Base-by-base conservation (phyloP, 2,329 filamentous ascomycete genomes). In the Aspergillus tubingensis region DNA sequence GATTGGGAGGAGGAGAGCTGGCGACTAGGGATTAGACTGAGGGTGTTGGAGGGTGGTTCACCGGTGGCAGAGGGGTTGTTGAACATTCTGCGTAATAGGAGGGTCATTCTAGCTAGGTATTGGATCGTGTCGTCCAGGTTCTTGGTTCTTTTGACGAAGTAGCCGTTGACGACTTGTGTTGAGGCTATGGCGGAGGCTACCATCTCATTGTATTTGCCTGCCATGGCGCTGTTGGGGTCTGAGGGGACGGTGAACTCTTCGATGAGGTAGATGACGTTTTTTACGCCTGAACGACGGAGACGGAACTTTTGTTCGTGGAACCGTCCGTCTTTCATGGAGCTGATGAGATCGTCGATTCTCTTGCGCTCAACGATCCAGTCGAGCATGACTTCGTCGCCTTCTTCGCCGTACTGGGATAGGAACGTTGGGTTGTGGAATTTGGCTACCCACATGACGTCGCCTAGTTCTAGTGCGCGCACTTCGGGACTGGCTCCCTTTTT, bases 221-320 rank as follows among this genome's bases (percentile, higher is more conserved):
- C 68, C 30, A 55, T 64, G 17, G 67, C 64, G 23, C 81, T 76
- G 38, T 80, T 79, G 43, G 80, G 73, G 7, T 84, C 80, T 0
- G 82, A 70, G 47, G 87, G 82, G 70, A 91, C 82, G 10, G 83
- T 72, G 60, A 89, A 88, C 66, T 92, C 88, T 71, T 95, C 91
- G 58, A 95, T 83, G 23, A 95, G 82, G 70, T 94, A 95, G 39
- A 91, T 83, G 13, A 93, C 88, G 67, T 92, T 90, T 60, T 85
- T 86, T n/a, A 91, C 81, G 0, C 91, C 91, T 0, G 86, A 91
- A 54, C 86, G 86, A 57, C 85, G 84, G 10, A 94, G 81, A 1
- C 91, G 88, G 71, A 92, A 94, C 72, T 95, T 94, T 72, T 95
- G 91, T 72, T 95, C 91, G 66, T 89, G 88, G 67, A 92, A 94